Evolutionary conservation across 2,329 filamentous ascomycete species (phyloP).

Genomic region (Phaeosphaeria sp.): DNA sequence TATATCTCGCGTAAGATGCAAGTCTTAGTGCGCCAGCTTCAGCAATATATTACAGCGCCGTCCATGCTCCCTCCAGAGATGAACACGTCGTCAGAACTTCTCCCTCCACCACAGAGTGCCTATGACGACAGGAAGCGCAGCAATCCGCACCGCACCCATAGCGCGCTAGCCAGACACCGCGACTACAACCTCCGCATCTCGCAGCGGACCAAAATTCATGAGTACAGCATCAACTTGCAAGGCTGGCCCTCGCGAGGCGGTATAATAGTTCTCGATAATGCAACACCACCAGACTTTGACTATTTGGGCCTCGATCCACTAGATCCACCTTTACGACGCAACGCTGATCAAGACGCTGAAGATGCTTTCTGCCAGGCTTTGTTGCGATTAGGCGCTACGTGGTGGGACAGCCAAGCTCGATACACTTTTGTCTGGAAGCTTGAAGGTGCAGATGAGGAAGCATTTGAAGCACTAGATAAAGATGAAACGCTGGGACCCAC

Average conservation of each 20-base stretch:
- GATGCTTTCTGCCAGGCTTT: constrained; percentile 18
- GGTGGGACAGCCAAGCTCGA: constrained; percentile 14
- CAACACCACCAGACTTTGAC: constrained; percentile 16
- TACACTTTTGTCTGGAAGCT: constrained; percentile 12
- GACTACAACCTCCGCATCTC: constrained; percentile 12
- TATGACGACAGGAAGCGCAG: constrained; percentile 1
- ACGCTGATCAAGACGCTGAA: constrained; percentile 11
- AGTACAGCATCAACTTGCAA: constrained; percentile 9
- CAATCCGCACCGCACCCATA: constrained; percentile 2
- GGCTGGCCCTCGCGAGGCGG: constrained; percentile 19
- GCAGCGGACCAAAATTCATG: constrained; percentile 6
- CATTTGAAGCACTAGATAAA: constrained; percentile 5
- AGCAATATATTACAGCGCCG: background rate
- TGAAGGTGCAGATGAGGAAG: constrained; percentile 12
- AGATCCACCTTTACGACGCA: constrained; percentile 10
- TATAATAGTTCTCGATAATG: constrained; percentile 18
- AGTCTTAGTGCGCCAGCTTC: background rate
- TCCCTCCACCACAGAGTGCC: background rate
- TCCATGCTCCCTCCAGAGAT: background rate
- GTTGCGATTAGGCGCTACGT: constrained; percentile 22
- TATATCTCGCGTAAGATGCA: background rate
- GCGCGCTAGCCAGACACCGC: constrained; percentile 5
- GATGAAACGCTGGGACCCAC: constrained; percentile 15
- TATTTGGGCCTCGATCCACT: constrained; percentile 18
- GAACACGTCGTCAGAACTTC: background rate